phyloP scores from a whole-genome alignment of 1,284 basidiomycete genomes.

The Inonotus hispidus region DNA sequence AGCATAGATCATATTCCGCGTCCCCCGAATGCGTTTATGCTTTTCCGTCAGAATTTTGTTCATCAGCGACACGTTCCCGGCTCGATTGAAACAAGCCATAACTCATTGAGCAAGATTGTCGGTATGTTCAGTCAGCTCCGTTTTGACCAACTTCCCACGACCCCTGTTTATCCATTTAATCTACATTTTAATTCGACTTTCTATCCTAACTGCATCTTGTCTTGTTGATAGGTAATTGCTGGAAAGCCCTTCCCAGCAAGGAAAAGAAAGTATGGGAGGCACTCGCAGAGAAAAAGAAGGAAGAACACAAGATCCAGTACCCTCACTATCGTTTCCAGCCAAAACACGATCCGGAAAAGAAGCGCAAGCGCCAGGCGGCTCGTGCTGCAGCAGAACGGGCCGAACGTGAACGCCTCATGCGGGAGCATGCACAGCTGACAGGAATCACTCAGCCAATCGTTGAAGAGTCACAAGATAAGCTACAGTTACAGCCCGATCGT shows the following conservation, averaged over 20 bases:
- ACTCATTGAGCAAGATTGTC: slow-evolving; percentile 69
- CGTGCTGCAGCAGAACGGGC: slow-evolving; percentile 26
- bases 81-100: slow-evolving; percentile 79
- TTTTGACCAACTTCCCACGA: slow-evolving; percentile 1
- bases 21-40: slow-evolving; percentile 91
- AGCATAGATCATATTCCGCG: slow-evolving; percentile 74
- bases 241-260: slow-evolving; percentile 59
- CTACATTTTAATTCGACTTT: not conserved
- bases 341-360: slow-evolving; percentile 47
- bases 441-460: not conserved
- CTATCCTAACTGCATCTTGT: not conserved
- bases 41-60: slow-evolving; percentile 87
- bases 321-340: slow-evolving; percentile 70
- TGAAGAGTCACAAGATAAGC: not conserved
- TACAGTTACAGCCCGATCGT: not conserved
- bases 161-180: not conserved
- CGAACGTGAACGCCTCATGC: slow-evolving; percentile 8
- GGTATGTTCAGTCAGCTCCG: slow-evolving; percentile 36
- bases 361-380: slow-evolving; percentile 17
- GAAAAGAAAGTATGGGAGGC: slow-evolving; percentile 64
- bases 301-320: slow-evolving; percentile 55
- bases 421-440: not conserved
- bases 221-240: slow-evolving; percentile 50
- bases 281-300: slow-evolving; percentile 61
- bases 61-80: slow-evolving; percentile 76